Base-by-base conservation (phyloP, 2,329 filamentous ascomycete species). In the Elsinoe australis region DNA sequence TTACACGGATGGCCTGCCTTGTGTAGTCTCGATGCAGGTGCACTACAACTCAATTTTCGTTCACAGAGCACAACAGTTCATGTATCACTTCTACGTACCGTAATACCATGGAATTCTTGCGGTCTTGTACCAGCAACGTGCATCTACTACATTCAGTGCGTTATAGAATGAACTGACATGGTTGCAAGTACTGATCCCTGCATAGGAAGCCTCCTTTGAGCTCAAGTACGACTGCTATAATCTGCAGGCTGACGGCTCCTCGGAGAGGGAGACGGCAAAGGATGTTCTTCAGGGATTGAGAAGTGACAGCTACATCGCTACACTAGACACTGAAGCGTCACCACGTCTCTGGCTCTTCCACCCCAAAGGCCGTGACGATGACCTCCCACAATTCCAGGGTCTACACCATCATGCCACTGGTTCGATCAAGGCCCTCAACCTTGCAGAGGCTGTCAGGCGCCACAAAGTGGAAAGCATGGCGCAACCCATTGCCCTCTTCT, bases 91-190 rank as follows among this genome's bases (percentile, higher is more conserved):
- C 31, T 36, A 38, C 19, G 45, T 48, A 19, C 45, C 45, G 15
- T 48, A 48, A 22, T 32, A 44, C 15, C 32, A 48, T 48, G 45
- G 45, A 48, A 8, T 48, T 48, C 33, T 18, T 48, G 21, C 45
- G 45, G 22, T 48, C 45, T 24, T 48, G 45, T 26, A 19, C 33
- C n/a, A 48, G 31, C 24, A 48, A 48, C 26, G 21, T 33, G 19
- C 33, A 31, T 14, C 45, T 48, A 9, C 15, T 48, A 5, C 33
- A 34, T n/a, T 17, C 32, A 14, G 45, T 48, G 31, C n/a, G n/a
- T n/a, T n/a, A n/a, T n/a, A 34, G 9, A 2, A n/a, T 10, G 22
- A 21, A 4, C 41, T 15, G 12, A 12, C 12, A 5, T 3, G 3
- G 12, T 33, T 24, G 2, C n/a, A 14, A 9, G n/a, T 17, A 10